phyloP scores from a whole-genome alignment of 1,284 basidiomycete species.

The Fomitopsis schrenkii region DNA sequence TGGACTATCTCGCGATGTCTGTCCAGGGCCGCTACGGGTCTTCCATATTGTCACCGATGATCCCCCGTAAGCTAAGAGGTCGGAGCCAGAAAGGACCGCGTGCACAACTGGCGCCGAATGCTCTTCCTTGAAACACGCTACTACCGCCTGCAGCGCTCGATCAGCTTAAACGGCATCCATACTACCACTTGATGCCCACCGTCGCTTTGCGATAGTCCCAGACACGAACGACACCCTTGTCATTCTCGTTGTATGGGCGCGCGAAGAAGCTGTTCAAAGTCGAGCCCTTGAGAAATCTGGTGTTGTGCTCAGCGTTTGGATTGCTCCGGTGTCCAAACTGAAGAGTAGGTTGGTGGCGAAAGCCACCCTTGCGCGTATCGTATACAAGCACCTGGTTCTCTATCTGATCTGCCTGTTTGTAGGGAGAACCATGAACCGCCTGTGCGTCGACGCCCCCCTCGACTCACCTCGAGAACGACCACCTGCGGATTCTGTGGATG shows the following conservation, averaged over 20 bases:
- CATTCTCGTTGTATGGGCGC: conserved; percentile 41
- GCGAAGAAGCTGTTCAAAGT: conserved; percentile 37
- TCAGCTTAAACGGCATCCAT: conserved; percentile 3
- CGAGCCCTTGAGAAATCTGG: conserved; percentile 22
- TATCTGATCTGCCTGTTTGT: conserved; percentile 42
- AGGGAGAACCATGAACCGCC: background rate
- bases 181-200: conserved; percentile 25
- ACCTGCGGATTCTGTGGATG: conserved; percentile 38
- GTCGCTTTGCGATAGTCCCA: conserved; percentile 50
- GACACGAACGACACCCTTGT: conserved; percentile 27
- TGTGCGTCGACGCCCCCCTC: conserved; percentile 3
- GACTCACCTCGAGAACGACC: conserved; percentile 43
- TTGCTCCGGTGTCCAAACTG: conserved; percentile 40
- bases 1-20: background rate
- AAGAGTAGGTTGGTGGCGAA: conserved; percentile 35
- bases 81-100: conserved; percentile 35
- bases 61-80: conserved; percentile 39
- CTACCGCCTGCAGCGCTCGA: conserved; percentile 26
- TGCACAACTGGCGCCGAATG: conserved; percentile 37
- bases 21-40: conserved; percentile 6
- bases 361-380: conserved; percentile 37
- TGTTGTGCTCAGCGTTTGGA: conserved; percentile 7
- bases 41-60: conserved; percentile 37
- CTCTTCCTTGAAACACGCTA: conserved; percentile 27
- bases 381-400: conserved; percentile 45